Conservation (phyloP, 805 yeast species). For the Hermanozyma aechmeae region DNA sequence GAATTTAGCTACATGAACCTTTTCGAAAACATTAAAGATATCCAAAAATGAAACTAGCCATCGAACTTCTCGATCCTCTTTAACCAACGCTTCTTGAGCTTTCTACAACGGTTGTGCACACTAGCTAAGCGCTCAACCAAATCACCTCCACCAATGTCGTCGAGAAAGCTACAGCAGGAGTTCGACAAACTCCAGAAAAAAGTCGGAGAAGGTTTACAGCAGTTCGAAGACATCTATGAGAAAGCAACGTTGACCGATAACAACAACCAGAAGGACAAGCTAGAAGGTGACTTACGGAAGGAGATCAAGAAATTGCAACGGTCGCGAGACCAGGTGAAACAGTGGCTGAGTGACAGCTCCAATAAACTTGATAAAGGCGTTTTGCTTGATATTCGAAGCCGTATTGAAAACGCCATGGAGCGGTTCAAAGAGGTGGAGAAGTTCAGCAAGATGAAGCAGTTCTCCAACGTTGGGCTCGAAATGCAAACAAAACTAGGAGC, state of each 20-base stretch:
- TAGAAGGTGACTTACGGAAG: slow-evolving; percentile 85
- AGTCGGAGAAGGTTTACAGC: slow-evolving; percentile 82
- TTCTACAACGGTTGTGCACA: no score
- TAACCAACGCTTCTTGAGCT: no score
- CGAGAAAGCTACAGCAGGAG: slow-evolving; percentile 50
- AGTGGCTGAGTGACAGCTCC: slow-evolving; percentile 87
- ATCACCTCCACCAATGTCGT: no score
- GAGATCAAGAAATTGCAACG: slow-evolving; percentile 93
- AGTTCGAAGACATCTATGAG: slow-evolving; percentile 78
- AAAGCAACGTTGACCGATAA: slow-evolving; percentile 76
- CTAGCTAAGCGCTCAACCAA: no score
- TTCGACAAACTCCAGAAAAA: slow-evolving; percentile 88
- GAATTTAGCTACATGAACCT: no score
- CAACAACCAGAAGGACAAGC: slow-evolving; percentile 84
- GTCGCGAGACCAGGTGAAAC: slow-evolving; percentile 88
- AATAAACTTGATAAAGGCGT: slow-evolving; percentile 58
- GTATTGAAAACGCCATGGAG: slow-evolving; percentile 91
- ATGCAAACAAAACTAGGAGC: slow-evolving; percentile 44
- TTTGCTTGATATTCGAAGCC: slow-evolving; percentile 49
- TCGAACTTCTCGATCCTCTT: no score
- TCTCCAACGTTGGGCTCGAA: slow-evolving; percentile 84
- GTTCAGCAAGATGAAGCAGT: slow-evolving; percentile 87
- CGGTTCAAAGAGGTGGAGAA: slow-evolving; percentile 91
- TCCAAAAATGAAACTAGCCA: no score
- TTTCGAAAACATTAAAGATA: no score